Evolutionary conservation across 169 alveolate genomes (phyloP).

Genomic region (Plasmodium gonderi): DNA sequence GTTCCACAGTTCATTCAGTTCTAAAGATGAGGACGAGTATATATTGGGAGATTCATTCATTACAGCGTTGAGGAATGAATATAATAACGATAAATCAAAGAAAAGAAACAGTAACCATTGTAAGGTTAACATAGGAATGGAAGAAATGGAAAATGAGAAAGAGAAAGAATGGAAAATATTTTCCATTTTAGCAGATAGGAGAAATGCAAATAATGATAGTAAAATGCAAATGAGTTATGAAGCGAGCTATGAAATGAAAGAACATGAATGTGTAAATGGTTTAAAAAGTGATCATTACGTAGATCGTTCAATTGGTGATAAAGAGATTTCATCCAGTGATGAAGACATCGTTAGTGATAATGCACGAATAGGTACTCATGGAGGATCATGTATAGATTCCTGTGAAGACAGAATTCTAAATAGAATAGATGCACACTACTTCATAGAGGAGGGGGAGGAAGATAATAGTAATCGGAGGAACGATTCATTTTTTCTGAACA

Average conservation of each 20-base stretch:
- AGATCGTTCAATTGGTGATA: no score
- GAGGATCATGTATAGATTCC: background rate
- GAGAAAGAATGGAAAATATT: background rate
- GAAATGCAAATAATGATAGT: background rate
- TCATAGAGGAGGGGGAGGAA: background rate
- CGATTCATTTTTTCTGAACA: background rate
- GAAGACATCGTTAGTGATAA: background rate
- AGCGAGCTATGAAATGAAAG: no score
- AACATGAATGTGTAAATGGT: no score
- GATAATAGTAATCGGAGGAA: background rate
- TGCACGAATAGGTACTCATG: background rate
- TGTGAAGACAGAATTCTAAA: background rate
- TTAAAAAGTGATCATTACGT: no score
- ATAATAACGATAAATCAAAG: background rate
- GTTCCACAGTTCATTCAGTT: background rate
- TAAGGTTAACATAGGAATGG: background rate
- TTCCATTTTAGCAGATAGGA: background rate
- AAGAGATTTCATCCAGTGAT: no score
- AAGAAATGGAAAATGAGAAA: background rate
- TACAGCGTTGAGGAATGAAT: background rate
- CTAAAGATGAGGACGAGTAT: background rate
- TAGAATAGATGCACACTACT: conserved; percentile 15
- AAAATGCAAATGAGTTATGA: no score
- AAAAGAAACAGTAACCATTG: background rate
- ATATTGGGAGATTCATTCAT: background rate